Evolutionary conservation across 164 flowering plant genomes (phyloP).

Genomic region (Brasenia schreberi): DNA sequence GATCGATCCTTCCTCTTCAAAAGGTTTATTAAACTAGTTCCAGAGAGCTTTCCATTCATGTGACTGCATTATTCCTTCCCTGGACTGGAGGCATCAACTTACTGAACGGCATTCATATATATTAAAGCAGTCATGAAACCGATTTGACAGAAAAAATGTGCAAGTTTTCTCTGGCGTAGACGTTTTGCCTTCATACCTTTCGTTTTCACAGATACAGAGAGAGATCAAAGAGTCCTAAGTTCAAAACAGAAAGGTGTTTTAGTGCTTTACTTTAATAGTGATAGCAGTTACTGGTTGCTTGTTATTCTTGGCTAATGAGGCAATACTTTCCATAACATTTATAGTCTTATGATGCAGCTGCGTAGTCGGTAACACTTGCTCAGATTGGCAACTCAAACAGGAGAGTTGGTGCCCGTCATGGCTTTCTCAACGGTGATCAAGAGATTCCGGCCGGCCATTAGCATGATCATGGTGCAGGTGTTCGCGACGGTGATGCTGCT

Average conservation of each 20-base stretch:
- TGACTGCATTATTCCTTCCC: not conserved
- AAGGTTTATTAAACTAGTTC: not conserved
- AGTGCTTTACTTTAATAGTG: not conserved
- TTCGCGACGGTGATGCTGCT: slow-evolving; percentile 32
- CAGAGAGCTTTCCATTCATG: not conserved
- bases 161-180: not conserved
- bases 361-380: not conserved
- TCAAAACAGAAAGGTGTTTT: not conserved
- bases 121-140: not conserved
- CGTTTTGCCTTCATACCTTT: not conserved
- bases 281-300: not conserved
- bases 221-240: not conserved
- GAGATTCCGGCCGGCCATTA: slow-evolving; percentile 4
- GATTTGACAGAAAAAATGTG: not conserved
- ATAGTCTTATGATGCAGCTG: not conserved
- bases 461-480: slow-evolving; percentile 38
- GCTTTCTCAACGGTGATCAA: not conserved
- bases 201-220: not conserved
- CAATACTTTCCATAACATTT: not conserved
- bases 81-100: not conserved
- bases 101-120: not conserved
- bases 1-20: not conserved
- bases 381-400: not conserved
- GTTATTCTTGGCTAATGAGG: not conserved
- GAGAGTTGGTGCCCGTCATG: not conserved